Conservation (phyloP, 345 rosid genomes). For the Firmiana major region DNA sequence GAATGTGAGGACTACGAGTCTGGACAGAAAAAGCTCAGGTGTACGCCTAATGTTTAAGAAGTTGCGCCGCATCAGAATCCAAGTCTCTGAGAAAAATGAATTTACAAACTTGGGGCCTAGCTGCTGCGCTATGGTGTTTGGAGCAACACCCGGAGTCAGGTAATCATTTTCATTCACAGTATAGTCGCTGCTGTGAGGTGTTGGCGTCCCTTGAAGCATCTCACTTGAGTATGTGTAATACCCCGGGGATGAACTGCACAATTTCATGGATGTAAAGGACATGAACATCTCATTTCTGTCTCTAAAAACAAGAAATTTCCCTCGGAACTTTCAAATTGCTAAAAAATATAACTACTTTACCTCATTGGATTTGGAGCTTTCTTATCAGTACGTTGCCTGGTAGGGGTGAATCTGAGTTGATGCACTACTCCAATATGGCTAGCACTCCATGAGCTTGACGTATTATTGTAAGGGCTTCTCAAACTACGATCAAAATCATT, state of each 20-base stretch:
- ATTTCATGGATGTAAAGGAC: not conserved
- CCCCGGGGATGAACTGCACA: conserved; percentile 44
- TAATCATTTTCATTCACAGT: conserved; percentile 65
- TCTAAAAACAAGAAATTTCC: not conserved
- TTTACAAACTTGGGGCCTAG: conserved; percentile 49
- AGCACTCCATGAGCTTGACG: conserved; percentile 49
- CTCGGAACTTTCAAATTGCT: not conserved
- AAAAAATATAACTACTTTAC: conserved; percentile 30
- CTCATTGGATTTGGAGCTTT: conserved; percentile 38
- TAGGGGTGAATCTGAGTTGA: conserved; percentile 43
- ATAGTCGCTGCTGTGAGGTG: conserved; percentile 72
- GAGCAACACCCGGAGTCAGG: conserved; percentile 32
- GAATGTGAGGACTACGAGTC: conserved; percentile 53
- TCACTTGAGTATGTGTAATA: conserved; percentile 46
- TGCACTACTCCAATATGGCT: conserved; percentile 39
- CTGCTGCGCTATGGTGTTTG: not conserved
- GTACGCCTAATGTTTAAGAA: conserved; percentile 61
- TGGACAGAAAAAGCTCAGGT: conserved; percentile 67
- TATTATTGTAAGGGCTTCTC: conserved; percentile 42
- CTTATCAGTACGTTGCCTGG: conserved; percentile 28
- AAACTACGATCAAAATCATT: conserved; percentile 43
- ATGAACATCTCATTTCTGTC: not conserved
- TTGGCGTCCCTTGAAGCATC: conserved; percentile 43
- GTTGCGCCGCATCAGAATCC: conserved; percentile 66
- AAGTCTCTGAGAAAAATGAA: conserved; percentile 46